Conservation (phyloP, 805 yeast genomes). For the Candida gorgasii region DNA sequence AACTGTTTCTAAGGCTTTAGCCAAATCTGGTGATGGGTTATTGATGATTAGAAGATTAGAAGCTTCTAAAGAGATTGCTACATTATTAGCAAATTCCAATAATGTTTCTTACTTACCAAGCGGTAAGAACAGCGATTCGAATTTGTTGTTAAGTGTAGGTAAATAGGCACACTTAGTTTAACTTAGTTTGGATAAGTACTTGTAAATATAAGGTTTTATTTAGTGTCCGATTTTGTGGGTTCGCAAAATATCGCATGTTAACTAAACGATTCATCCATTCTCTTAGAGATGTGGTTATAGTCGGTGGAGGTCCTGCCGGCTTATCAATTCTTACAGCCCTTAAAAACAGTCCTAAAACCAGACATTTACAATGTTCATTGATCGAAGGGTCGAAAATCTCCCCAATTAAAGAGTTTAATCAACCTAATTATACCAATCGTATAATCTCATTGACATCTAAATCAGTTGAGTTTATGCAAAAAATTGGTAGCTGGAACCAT, state of each 20-base stretch:
- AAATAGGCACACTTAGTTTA: slow-evolving; percentile 20
- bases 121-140: slow-evolving; percentile 45
- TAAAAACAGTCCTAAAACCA: slow-evolving; percentile 64
- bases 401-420: slow-evolving; percentile 50
- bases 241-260: no score
- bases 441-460: slow-evolving; percentile 86
- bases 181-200: slow-evolving; percentile 32
- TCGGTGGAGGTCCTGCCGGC: slow-evolving; percentile 99
- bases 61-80: slow-evolving; percentile 94
- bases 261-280: slow-evolving; percentile 7
- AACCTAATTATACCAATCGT: slow-evolving; percentile 70
- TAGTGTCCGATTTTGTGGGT: no score
- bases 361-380: slow-evolving; percentile 59
- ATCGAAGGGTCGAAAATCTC: slow-evolving; percentile 71
- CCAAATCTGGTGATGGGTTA: slow-evolving; percentile 94
- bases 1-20: slow-evolving; percentile 85
- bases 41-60: slow-evolving; percentile 92
- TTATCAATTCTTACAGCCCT: slow-evolving; percentile 81
- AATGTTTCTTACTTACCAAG: slow-evolving; percentile 89
- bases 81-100: slow-evolving; percentile 76
- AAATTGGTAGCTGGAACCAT: slow-evolving; percentile 76
- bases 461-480: slow-evolving; percentile 62
- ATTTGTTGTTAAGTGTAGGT: slow-evolving; percentile 66
- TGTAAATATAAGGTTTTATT: background rate
- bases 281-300: slow-evolving; percentile 72